Percentiles rank a stretch among this genome's conserved stretches.
These are phyloP conservation scores for Hibiscus mutabilis DNA, from an alignment of 345 rosid species.

Conservation along the genomic window DNA sequence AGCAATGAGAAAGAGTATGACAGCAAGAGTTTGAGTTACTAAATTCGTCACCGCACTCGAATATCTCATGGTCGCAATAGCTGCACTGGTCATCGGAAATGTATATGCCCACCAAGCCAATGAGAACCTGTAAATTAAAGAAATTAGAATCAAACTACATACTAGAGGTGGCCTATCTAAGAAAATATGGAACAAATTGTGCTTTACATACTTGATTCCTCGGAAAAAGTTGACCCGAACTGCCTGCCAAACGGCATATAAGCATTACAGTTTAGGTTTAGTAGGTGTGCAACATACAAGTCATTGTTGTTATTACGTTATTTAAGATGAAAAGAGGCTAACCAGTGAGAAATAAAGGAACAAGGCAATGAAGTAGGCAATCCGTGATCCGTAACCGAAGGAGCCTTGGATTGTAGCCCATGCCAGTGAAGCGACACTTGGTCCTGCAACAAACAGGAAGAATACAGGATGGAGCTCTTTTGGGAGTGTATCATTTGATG, in stretches of 20 bases:
- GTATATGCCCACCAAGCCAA: slow-evolving; percentile 97
- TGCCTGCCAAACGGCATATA: slow-evolving; percentile 35
- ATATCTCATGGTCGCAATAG: slow-evolving; percentile 59
- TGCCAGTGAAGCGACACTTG: slow-evolving; percentile 84
- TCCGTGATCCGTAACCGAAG: slow-evolving; percentile 63
- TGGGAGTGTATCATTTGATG: slow-evolving; percentile 77
- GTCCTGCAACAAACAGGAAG: slow-evolving; percentile 87
- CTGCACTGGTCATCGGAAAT: slow-evolving; percentile 72
- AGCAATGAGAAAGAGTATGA: slow-evolving; percentile 36
- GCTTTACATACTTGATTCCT: slow-evolving; percentile 56
- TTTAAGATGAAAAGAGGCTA: slow-evolving; percentile 5
- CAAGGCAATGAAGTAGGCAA: slow-evolving; percentile 79
- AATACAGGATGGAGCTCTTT: slow-evolving; percentile 96
- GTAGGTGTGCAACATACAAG: not conserved
- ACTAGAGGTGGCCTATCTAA: not conserved
- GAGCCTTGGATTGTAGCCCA: slow-evolving; percentile 75
- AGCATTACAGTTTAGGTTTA: not conserved
- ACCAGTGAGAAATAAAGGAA: slow-evolving; percentile 86
- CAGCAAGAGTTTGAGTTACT: slow-evolving; percentile 34
- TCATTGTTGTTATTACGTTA: not conserved
- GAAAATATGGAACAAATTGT: not conserved
- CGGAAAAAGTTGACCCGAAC: slow-evolving; percentile 70
- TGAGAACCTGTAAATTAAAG: slow-evolving; percentile 49
- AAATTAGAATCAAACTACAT: not conserved
- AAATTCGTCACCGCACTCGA: slow-evolving; percentile 41